phyloP scores from a whole-genome alignment of 257 asterid species.

The Nicotiana benthamiana region DNA sequence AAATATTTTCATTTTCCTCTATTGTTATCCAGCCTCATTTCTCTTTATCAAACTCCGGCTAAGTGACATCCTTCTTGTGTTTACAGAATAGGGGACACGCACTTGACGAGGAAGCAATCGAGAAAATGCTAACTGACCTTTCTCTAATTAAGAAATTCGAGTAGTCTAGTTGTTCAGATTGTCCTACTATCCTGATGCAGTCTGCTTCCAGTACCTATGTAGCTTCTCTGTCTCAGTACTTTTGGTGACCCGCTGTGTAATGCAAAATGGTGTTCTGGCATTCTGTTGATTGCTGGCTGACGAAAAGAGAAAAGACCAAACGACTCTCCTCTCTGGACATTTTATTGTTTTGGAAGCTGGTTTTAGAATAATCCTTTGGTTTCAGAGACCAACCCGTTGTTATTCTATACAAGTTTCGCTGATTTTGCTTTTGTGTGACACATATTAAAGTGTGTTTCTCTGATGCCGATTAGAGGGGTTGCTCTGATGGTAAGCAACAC shows the following conservation, averaged over 20 bases:
- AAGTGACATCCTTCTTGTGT: neutral
- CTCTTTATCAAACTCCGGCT: neutral
- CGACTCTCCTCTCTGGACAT: neutral
- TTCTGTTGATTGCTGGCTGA: neutral
- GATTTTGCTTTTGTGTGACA: neutral
- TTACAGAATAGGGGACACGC: constrained; percentile 14
- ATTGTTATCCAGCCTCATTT: neutral
- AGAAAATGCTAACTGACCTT: constrained; percentile 16
- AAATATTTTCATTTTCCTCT: no score
- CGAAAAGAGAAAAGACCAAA: neutral
- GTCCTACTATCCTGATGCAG: neutral
- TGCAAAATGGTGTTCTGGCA: neutral
- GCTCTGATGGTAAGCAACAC: no score
- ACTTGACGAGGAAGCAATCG: constrained; percentile 19
- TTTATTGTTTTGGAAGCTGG: neutral
- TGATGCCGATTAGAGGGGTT: no score
- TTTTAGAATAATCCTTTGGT: neutral
- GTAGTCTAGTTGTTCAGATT: neutral
- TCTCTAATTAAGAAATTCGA: constrained; percentile 16
- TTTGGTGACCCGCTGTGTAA: neutral
- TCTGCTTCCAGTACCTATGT: neutral
- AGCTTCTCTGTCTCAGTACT: neutral
- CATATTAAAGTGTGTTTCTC: neutral
- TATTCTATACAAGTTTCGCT: neutral
- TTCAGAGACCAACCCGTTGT: neutral